Conservation (phyloP, 2,329 filamentous ascomycete species). For the Colletotrichum musae region DNA sequence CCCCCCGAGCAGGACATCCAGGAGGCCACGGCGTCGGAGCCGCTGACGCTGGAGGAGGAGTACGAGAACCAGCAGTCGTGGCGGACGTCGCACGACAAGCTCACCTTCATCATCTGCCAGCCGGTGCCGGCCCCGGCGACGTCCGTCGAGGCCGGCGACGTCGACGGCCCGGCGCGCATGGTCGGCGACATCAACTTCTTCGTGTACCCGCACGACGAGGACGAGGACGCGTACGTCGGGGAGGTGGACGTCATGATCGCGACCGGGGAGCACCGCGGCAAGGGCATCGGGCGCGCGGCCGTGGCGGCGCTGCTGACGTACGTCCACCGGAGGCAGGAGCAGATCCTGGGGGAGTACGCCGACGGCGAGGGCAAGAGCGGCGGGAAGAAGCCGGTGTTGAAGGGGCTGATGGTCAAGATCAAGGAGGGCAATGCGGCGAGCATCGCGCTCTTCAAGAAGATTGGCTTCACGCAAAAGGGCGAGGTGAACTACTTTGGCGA, state of each 20-base stretch:
- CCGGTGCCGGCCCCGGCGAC: constrained; percentile 49
- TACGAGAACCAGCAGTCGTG: constrained; percentile 92
- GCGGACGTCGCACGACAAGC: constrained; percentile 85
- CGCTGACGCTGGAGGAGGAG: constrained; percentile 84
- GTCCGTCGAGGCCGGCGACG: constrained; percentile 51
- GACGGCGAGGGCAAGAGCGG: constrained; percentile 40
- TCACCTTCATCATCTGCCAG: constrained; percentile 90
- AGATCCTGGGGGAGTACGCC: constrained; percentile 66
- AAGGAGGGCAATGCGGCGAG: constrained; percentile 69
- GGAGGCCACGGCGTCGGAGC: constrained; percentile 89
- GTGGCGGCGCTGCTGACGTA: constrained; percentile 80
- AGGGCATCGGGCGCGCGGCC: constrained; percentile 76
- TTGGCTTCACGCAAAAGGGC: constrained; percentile 68
- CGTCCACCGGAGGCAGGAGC: constrained; percentile 65
- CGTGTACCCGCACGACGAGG: constrained; percentile 71
- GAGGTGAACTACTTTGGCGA: constrained; percentile 73
- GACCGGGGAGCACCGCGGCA: constrained; percentile 65
- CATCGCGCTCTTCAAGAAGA: constrained; percentile 63
- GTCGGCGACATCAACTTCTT: constrained; percentile 88
- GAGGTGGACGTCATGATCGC: constrained; percentile 94
- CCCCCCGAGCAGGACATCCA: constrained; percentile 74
- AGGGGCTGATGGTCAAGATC: constrained; percentile 70
- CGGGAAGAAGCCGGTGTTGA: constrained; percentile 49
- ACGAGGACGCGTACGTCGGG: constrained; percentile 64
- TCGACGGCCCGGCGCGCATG: constrained; percentile 72